Conservation (phyloP, 2,329 filamentous ascomycete genomes). For the Alternaria sp. region DNA sequence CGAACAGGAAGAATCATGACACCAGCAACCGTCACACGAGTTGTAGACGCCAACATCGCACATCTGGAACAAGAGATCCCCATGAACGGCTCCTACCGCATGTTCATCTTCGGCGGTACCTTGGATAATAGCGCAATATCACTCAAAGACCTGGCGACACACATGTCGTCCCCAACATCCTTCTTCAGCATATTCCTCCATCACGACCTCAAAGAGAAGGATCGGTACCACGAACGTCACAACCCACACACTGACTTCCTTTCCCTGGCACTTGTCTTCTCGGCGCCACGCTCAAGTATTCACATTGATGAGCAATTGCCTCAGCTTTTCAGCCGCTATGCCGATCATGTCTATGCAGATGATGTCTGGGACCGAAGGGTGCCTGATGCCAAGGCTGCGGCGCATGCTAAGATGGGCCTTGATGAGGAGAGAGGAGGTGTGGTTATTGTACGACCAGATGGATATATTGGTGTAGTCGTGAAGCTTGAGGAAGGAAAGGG, state of each 20-base stretch:
- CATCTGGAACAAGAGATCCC: conserved; percentile 91
- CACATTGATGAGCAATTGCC: conserved; percentile 78
- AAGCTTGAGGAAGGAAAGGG: conserved; percentile 76
- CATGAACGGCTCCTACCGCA: conserved; percentile 84
- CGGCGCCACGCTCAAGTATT: conserved; percentile 70
- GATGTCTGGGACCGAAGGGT: conserved; percentile 78
- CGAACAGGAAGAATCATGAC: conserved; percentile 78
- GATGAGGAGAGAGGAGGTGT: conserved; percentile 77
- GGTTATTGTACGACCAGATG: conserved; percentile 85
- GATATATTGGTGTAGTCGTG: conserved; percentile 82
- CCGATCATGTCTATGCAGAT: conserved; percentile 85
- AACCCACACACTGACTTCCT: conserved; percentile 87
- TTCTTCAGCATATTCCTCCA: conserved; percentile 76
- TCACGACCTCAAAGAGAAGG: conserved; percentile 62
- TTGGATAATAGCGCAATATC: conserved; percentile 67
- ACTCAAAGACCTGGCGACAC: conserved; percentile 72
- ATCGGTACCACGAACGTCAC: conserved; percentile 75
- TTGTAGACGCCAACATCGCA: conserved; percentile 87
- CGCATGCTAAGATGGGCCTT: conserved; percentile 87
- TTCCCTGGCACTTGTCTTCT: conserved; percentile 79
- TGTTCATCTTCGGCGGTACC: conserved; percentile 85
- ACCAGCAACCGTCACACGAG: conserved; percentile 82
- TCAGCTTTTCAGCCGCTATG: conserved; percentile 74
- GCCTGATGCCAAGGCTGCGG: conserved; percentile 73
- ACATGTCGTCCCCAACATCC: conserved; percentile 70